Conservation (phyloP, 768 basidiomycete genomes). For the Leccinellum rugosiceps region DNA sequence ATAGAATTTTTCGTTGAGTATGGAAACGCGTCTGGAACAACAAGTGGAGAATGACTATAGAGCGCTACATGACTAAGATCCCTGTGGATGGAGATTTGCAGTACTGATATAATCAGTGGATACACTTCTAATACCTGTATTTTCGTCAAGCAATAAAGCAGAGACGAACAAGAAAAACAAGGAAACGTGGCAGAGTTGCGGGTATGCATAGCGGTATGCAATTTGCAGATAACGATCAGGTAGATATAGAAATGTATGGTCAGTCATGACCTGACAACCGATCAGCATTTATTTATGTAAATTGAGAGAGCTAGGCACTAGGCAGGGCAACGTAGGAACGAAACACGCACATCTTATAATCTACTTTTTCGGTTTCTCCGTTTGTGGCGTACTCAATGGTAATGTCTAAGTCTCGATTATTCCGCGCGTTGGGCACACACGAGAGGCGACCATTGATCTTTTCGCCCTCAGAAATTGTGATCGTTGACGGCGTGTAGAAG, state of each 20-base stretch:
- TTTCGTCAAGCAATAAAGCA: conserved; percentile 9
- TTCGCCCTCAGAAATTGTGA: conserved; percentile 70
- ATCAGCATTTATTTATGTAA: conserved; percentile 51
- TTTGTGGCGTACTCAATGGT: conserved; percentile 62
- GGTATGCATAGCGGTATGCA: conserved; percentile 13
- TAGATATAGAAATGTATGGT: conserved; percentile 6
- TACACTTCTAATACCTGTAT: conserved; percentile 28
- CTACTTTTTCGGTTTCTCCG: conserved; percentile 36
- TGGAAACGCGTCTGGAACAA: neutral
- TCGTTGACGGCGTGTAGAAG: conserved; percentile 87
- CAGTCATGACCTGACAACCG: conserved; percentile 72
- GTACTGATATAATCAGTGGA: conserved; percentile 3
- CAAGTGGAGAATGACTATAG: neutral
- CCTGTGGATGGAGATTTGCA: neutral
- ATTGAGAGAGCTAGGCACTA: conserved; percentile 2
- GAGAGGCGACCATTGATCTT: conserved; percentile 65
- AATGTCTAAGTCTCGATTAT: conserved; percentile 96
- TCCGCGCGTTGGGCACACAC: conserved; percentile 87
- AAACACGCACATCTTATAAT: conserved; percentile 85
- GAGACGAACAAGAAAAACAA: neutral
- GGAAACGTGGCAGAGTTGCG: neutral
- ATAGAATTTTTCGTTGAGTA: neutral
- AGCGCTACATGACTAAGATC: neutral
- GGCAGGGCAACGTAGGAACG: conserved; percentile 17
- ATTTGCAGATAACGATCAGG: neutral